Evolutionary conservation across 305 asterid genomes (phyloP).

Genomic region (Fraxinus baroniana): DNA sequence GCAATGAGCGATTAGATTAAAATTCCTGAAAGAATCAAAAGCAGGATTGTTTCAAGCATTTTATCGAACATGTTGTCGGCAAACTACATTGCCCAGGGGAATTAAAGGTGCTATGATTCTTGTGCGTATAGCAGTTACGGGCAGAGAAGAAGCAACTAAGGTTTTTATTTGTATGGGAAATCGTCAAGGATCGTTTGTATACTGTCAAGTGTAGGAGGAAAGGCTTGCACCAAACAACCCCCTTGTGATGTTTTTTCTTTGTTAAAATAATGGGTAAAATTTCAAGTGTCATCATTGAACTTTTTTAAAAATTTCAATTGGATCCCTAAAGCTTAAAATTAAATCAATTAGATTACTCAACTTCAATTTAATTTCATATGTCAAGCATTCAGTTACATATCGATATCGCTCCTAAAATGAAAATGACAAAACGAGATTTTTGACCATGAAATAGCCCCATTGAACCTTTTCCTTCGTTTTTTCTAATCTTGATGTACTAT

Average conservation of each 20-base stretch:
- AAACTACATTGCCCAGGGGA: neutral
- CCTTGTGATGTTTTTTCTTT: neutral
- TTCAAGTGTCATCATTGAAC: neutral
- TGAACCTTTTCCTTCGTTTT: neutral
- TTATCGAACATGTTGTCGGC: slow-evolving; percentile 19
- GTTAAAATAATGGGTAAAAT: neutral
- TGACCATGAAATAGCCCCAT: neutral
- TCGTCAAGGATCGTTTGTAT: neutral
- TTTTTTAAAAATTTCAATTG: neutral
- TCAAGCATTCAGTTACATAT: neutral
- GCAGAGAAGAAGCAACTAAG: neutral
- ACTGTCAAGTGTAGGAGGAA: neutral
- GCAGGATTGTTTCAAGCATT: slow-evolving; percentile 25
- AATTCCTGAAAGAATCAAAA: slow-evolving; percentile 4
- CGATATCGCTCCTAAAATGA: neutral
- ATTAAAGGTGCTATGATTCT: neutral
- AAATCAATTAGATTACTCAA: neutral
- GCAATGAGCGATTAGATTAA: neutral
- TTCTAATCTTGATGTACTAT: neutral
- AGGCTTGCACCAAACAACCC: neutral
- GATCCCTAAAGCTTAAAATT: neutral
- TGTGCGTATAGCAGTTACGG: neutral
- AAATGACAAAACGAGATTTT: neutral
- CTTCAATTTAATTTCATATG: neutral
- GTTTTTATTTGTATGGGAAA: neutral